phyloP scores from a whole-genome alignment of 768 basidiomycete species.

The Amanita inopinata region DNA sequence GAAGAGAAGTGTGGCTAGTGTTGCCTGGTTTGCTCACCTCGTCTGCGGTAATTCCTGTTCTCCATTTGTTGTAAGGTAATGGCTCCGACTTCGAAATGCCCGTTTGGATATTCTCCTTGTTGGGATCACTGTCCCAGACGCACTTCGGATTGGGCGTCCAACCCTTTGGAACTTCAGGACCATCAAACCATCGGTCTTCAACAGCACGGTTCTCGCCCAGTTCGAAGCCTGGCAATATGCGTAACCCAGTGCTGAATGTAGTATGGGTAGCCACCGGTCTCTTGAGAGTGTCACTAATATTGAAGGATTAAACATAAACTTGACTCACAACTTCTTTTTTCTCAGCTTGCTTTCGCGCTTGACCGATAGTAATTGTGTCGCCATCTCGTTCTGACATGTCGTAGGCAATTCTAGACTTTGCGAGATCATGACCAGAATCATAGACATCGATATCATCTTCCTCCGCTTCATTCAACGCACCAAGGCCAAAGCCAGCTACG shows the following conservation, averaged over 20 bases:
- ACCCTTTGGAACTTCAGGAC: constrained; percentile 71
- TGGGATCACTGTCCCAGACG: constrained; percentile 50
- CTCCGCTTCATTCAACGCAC: constrained; percentile 87
- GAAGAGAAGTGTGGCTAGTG: too few species aligned
- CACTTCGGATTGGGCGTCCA: constrained; percentile 80
- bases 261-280: constrained; percentile 19
- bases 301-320: constrained; percentile 5
- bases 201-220: constrained; percentile 56
- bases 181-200: constrained; percentile 72
- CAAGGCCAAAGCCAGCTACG: constrained; percentile 78
- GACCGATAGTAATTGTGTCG: constrained; percentile 36
- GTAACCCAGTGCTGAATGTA: constrained; percentile 66
- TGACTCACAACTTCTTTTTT: constrained; percentile 22
- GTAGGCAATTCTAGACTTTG: constrained; percentile 49
- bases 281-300: constrained; percentile 22
- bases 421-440: constrained; percentile 32
- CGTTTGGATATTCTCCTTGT: constrained; percentile 37
- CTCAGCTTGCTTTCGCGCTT: constrained; percentile 14
- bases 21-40: constrained; percentile 46
- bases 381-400: constrained; percentile 58
- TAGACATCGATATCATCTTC: constrained; percentile 88
- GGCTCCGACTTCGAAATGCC: constrained; percentile 14
- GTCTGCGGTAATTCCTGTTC: constrained; percentile 52
- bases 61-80: constrained; percentile 41
- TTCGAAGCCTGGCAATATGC: constrained; percentile 67